These are phyloP conservation scores for Mycena haematopus DNA, from an alignment of 768 basidiomycete species.

Conservation along the genomic window DNA sequence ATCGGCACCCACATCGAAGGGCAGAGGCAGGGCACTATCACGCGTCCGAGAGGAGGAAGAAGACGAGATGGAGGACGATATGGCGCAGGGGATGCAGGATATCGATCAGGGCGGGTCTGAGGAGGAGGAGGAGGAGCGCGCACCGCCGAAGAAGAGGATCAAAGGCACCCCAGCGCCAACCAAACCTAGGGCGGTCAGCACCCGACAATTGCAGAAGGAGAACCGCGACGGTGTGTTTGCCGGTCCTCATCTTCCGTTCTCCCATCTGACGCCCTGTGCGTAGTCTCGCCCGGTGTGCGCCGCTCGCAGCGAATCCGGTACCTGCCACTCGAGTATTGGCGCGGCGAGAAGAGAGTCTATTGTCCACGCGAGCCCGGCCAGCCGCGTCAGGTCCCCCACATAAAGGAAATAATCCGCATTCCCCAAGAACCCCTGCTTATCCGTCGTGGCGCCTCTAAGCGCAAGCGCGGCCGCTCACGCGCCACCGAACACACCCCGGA, in stretches of 20 bases:
- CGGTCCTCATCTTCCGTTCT: conserved; percentile 7
- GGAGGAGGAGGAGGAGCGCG: conserved; percentile 12
- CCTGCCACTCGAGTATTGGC: conserved; percentile 88
- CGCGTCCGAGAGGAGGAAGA: conserved; percentile 50
- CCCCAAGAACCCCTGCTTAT: conserved; percentile 39
- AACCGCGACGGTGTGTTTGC: conserved; percentile 42
- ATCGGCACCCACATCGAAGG: conserved; percentile 43
- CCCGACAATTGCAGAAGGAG: conserved; percentile 41
- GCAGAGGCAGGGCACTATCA: conserved; percentile 24
- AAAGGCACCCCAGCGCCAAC: neutral
- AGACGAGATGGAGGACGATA: too few relatives aligned
- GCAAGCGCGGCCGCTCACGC: conserved; percentile 36
- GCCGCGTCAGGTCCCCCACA: conserved; percentile 63
- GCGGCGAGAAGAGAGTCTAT: conserved; percentile 87
- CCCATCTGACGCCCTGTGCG: neutral
- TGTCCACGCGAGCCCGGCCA: conserved; percentile 54
- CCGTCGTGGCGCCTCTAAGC: conserved; percentile 33
- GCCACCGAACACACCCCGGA: neutral
- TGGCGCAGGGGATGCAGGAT: conserved; percentile 41
- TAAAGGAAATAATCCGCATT: conserved; percentile 69
- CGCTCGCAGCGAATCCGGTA: conserved; percentile 73
- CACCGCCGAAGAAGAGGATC: conserved; percentile 21
- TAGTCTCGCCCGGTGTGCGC: conserved; percentile 61
- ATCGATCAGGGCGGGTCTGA: conserved; percentile 12
- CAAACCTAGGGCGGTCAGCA: conserved; percentile 14